Evolutionary conservation across 1,139 yeast genomes (phyloP), one percentile per base, ranked within the genome.

Genomic region (Blastobotrys indianensis): DNA sequence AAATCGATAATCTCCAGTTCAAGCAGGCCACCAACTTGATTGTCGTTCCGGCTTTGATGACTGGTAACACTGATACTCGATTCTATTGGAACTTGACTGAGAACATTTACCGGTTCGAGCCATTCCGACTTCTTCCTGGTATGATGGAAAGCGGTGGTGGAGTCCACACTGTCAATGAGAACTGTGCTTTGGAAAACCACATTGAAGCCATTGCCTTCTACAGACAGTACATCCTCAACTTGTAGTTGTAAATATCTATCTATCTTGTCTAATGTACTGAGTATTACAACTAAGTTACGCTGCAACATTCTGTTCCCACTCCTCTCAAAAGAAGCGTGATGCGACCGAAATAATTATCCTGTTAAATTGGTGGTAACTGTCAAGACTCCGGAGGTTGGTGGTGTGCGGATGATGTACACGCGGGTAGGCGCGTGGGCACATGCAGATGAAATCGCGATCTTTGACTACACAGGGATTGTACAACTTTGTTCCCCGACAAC

Each of bases 11-110:
- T n/a, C 8, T 9, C 16, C 30, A 42, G 33, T 30, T 39, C 28
- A 23, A 12, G n/a, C 32, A 40, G 33, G 36, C 49, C 8, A 15
- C 35, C 30, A 43, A 45, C 32, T 25, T 77, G 23, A 66, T 80
- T 30, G 69, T 83, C 44, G 69, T 88, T 1, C 94, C 95, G 9
- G 69, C 77, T 15, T 60, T 85, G 43, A 76, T 84, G 78, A 74
- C 85, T 4, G 95, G 85, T 30, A 87, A 86, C 64, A 87, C 96
- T 2, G 96, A 87, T 62, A 86, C 95, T 7, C 76, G 77, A 60
- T 76, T 78, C 61, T 86, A 84, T 67, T 85, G 94, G 90, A 65
- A 71, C 43, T 70, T 87, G 60, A 76, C 88, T n/a, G 70, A 72
- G 46, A 77, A 84, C 61, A 85, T 88, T 50, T 85, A 74, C 70